A percentile compares a stretch with the other conserved stretches of the same genome.
Evolutionary conservation across 1,284 basidiomycete genomes (phyloP).

Genomic region (Heterobasidion annosum): DNA sequence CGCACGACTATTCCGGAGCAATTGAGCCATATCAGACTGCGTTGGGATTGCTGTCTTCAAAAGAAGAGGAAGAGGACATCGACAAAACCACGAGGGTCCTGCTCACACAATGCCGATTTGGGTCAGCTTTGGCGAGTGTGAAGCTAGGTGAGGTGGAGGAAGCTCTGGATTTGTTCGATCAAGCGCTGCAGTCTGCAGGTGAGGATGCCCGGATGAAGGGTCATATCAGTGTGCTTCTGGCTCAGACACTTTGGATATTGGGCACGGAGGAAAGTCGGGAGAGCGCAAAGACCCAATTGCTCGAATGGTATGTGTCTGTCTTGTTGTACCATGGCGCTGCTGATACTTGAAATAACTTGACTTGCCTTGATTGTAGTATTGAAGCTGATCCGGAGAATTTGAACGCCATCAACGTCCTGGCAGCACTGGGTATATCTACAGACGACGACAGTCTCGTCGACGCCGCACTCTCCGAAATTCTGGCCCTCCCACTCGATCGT

Average conservation of each 20-base stretch:
- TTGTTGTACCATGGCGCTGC: slow-evolving; percentile 2
- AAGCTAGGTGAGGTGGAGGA: slow-evolving; percentile 55
- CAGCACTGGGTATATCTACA: slow-evolving; percentile 79
- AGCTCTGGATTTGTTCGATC: slow-evolving; percentile 61
- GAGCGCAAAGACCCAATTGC: slow-evolving; percentile 68
- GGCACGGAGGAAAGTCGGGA: slow-evolving; percentile 70
- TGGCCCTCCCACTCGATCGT: slow-evolving; percentile 54
- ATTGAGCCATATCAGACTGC: slow-evolving; percentile 68
- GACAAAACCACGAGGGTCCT: slow-evolving; percentile 32
- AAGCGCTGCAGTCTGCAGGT: slow-evolving; percentile 47
- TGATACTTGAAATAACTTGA: background rate
- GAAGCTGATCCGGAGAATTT: slow-evolving; percentile 64
- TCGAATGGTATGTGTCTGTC: slow-evolving; percentile 63
- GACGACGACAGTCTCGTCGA: slow-evolving; percentile 77
- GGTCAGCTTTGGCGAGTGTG: slow-evolving; percentile 65
- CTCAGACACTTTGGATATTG: slow-evolving; percentile 77
- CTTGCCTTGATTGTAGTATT: slow-evolving; percentile 35
- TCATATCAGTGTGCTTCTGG: slow-evolving; percentile 69
- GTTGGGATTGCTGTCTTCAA: slow-evolving; percentile 55
- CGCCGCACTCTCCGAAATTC: slow-evolving; percentile 79
- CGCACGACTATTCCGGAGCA: slow-evolving; percentile 50
- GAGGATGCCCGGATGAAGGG: slow-evolving; percentile 43
- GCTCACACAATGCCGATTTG: slow-evolving; percentile 61
- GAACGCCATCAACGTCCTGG: slow-evolving; percentile 73
- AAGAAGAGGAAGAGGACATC: slow-evolving; percentile 14